Evolutionary conservation across 23 red algal species (phyloP), one percentile per base, ranked within the genome.

Genomic region (Chondrus crispus): DNA sequence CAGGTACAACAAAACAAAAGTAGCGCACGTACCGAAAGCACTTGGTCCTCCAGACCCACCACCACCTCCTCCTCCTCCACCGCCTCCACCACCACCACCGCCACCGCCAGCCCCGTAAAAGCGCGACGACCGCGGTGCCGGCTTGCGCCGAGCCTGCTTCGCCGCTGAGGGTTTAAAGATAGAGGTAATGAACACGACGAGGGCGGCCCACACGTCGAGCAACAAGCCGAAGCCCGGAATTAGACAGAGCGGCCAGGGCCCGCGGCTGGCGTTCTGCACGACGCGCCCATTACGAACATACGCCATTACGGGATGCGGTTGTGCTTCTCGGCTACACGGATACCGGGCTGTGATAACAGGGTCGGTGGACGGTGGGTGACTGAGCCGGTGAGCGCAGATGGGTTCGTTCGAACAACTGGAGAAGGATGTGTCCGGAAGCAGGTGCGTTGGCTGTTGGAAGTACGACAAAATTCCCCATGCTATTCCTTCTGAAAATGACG

Each of bases 191-290:
- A 92, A 92, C 18, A 92, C 79, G 20, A 29, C 8, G 40, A 92
- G 44, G n/a, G 46, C 89, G 20, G 11, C 46, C 66, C 62, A 82
- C 40, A 92, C 2, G 39, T 92, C 46, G 3, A 92, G 20, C 0
- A 84, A 20, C 18, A 84, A 40, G 28, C 60, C 62, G 54, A 84
- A 92, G 39, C 89, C 89, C 14, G 89, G 89, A 50, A 92, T 82
- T 32, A 92, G 76, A 68, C 89, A 92, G 35, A 92, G 81, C 40
- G 92, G 92, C 83, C 82, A 94, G 12, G 92, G 92, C 6, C 82
- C 82, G 5, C 46, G 68, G 8, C 46, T 46, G 14, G 92, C 52
- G 0, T 78, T 68, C 28, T 94, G 81, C 81, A 88, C 41, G 12
- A 87, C 92, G 16, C 81, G 81, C 8, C 88, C 89, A 46, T 92